Evolutionary conservation across 768 basidiomycete species (phyloP), one percentile per base, ranked within the genome.

Genomic region (Chalciporus piperatus): DNA sequence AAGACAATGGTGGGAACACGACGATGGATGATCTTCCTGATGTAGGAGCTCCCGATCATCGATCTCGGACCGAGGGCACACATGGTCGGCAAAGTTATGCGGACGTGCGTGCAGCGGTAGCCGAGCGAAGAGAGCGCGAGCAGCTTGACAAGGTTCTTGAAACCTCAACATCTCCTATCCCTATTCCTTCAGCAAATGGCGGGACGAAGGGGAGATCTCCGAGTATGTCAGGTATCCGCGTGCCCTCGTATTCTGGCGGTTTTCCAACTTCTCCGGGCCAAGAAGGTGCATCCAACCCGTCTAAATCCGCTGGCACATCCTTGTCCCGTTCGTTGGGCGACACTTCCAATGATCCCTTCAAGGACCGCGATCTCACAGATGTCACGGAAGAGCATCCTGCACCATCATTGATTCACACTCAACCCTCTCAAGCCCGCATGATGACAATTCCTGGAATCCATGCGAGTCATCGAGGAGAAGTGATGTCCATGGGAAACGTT

Each of bases 371-470:
- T 40, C 64, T 70, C 48, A 58, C 66, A 48, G 66, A 72, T 48
- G 67, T 52, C 8, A 33, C 50, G 17, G 63, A 63, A 40, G 59
- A 65, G 23, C 66, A 64, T 35, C 50, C 61, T 19, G 58, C 71
- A 41, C 67, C 74, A 10, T 70, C 74, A 16, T 81, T 84, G 8
- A 88, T 89, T 57, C 81, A 84, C 57, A 82, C 83, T 16, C 91
- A 92, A 61, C 90, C 90, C 3, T 66, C 74, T 8, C 82, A 84
- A 63, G 85, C 82, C 27, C 86, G 82, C 59, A 85, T 79, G 38
- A 93, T 93, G 91, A 84, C 81, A 13, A 92, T 93, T 56, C 91
- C 91, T 9, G 88, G 89, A 2, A 93, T 93, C 53, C 90, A 92
- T 60, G 89, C 82, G 3, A 88, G 84, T 59, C 85, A 92, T 61